Base-by-base conservation (phyloP, 805 yeast genomes). In the Saccharomycopsis malanga region DNA sequence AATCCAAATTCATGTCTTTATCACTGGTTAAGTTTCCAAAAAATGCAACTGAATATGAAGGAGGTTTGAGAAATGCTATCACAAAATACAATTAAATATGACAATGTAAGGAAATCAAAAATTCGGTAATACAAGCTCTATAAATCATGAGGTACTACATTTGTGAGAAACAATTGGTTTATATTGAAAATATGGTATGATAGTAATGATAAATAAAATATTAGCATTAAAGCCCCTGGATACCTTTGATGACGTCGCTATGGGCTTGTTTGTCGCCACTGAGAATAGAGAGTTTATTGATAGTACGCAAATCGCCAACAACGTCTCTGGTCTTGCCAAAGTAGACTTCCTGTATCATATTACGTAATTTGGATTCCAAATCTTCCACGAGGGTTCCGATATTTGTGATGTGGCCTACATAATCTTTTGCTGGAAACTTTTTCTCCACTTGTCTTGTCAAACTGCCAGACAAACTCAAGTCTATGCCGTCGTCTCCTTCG, bases 281-380 rank as follows among this genome's bases (percentile, higher is more conserved):
- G 6, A 44, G 9, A 7, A 7, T 17, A 2, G 52, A 48, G 10
- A 44, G 21, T 15, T 40, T 48, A 6, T 41, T 47, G 24, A 58
- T 42, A 12, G 68, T 73, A 61, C 87, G 73, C 34, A 81, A 66
- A 55, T 83, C 88, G 23, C 84, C 81, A 39, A 89, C 71, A 42
- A 93, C 82, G 60, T 91, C 96, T 59, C 86, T 80, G 17, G 96
- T 86, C 69, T 91, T 91, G 57, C 95, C 97, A 61, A 91, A 91
- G 63, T 91, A 91, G 23, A 91, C 97, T 54, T 87, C 95, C 63
- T 91, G 95, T 54, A 91, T 71, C 69, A 85, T 70, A 57, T 85
- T 86, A 64, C 98, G 77, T 68, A 91, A 70, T 61, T 83, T 87
- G 52, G 83, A 79, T 67, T 91, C 98, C 37, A 86, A 74, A 52